phyloP scores from a whole-genome alignment of 441 rosid species.

The Populus hybrid region DNA sequence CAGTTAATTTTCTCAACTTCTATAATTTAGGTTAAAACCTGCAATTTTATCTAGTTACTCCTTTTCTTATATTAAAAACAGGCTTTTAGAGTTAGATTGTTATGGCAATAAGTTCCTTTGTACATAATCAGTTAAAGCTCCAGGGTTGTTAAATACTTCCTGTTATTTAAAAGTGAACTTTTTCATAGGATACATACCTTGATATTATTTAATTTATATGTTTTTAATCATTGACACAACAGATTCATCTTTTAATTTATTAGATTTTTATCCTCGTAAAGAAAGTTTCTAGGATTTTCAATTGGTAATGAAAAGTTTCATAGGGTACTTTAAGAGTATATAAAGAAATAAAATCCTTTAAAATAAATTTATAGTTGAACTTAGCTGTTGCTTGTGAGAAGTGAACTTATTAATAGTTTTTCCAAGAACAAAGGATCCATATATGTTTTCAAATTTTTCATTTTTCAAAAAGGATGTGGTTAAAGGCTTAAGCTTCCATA shows the following conservation, averaged over 20 bases:
- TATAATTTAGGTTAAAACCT: background rate
- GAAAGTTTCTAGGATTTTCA: background rate
- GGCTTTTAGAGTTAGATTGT: background rate
- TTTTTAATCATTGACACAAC: background rate
- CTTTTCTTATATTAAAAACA: background rate
- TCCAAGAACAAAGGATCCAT: background rate
- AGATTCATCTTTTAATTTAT: background rate
- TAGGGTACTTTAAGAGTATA: background rate
- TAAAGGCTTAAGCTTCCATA: constrained; percentile 1
- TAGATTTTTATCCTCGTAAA: background rate
- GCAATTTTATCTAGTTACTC: background rate
- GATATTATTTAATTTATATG: background rate
- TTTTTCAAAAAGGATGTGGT: background rate
- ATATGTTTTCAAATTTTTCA: background rate
- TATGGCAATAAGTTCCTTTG: background rate
- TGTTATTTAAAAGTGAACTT: background rate
- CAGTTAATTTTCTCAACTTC: background rate
- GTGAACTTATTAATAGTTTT: background rate
- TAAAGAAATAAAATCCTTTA: background rate
- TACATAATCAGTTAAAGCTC: background rate
- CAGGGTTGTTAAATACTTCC: background rate
- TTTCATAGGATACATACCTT: background rate
- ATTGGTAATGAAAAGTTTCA: background rate
- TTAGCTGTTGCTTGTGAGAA: background rate
- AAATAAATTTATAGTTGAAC: background rate